Percentiles rank a stretch among this genome's conserved stretches.
phyloP scores from a whole-genome alignment of 352 stramenopile species.

The Globisporangium paddicum region DNA sequence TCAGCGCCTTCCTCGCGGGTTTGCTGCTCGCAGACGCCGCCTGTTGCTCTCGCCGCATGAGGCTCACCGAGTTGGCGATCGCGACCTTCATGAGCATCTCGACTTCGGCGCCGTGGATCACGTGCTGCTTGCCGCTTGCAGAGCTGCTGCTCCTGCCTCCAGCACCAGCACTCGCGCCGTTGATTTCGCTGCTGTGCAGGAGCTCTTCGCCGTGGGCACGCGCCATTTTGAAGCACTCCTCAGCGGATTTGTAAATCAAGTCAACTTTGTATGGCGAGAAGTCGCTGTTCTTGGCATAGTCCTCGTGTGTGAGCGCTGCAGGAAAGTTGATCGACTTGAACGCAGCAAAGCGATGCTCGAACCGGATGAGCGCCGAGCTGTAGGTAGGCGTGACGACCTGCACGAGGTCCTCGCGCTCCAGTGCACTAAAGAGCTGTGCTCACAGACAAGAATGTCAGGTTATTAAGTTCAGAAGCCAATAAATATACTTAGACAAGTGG shows the following conservation, averaged over 20 bases:
- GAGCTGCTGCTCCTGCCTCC: constrained; percentile 1
- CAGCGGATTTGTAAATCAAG: constrained; percentile 78
- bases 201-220: constrained; percentile 48
- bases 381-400: constrained; percentile 40
- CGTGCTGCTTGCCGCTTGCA: constrained; percentile 9
- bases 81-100: constrained; percentile 51
- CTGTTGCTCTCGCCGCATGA: constrained; percentile 46
- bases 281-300: constrained; percentile 74
- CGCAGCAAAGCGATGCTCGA: constrained; percentile 71
- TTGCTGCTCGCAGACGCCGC: constrained; percentile 3
- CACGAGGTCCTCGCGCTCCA: constrained; percentile 72
- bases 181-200: constrained; percentile 30
- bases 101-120: constrained; percentile 37
- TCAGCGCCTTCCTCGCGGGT: constrained; percentile 22
- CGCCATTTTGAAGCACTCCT: constrained; percentile 81
- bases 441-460: not conserved
- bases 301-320: constrained; percentile 58
- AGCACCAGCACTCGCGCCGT: constrained; percentile 6
- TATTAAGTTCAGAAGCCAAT: not conserved
- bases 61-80: constrained; percentile 56
- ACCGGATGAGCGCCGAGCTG: constrained; percentile 61
- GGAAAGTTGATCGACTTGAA: constrained; percentile 77
- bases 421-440: constrained; percentile 42
- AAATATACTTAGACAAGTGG: not conserved
- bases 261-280: constrained; percentile 68